phyloP scores from a whole-genome alignment of 2,329 filamentous ascomycete species.

The Epicoccum nigrum region DNA sequence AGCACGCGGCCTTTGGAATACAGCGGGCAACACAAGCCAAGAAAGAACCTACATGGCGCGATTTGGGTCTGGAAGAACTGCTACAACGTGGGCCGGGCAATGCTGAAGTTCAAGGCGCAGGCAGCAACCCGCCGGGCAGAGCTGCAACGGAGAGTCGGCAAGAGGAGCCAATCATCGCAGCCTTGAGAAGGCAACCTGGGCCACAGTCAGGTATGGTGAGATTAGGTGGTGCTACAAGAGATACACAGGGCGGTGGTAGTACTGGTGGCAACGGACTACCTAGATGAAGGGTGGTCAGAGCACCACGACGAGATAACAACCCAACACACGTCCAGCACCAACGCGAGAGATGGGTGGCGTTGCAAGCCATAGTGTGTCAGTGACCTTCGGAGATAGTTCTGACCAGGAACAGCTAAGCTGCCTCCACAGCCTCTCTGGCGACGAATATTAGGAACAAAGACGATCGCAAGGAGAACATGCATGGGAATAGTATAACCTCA shows the following conservation, averaged over 20 bases:
- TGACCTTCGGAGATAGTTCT: too few species aligned
- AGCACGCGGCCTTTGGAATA: slow-evolving; percentile 87
- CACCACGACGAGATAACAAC: not conserved
- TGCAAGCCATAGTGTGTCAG: too few species aligned
- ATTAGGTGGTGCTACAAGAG: slow-evolving; percentile 12
- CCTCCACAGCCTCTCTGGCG: too few species aligned
- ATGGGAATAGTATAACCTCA: too few species aligned
- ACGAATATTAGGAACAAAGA: too few species aligned
- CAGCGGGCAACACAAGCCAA: slow-evolving; percentile 76
- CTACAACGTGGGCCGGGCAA: slow-evolving; percentile 66
- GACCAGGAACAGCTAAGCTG: too few species aligned
- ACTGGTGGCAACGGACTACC: slow-evolving; percentile 44
- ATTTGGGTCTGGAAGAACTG: slow-evolving; percentile 73
- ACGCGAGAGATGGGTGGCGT: not conserved
- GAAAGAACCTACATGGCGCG: slow-evolving; percentile 77
- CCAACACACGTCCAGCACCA: not conserved
- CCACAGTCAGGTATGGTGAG: slow-evolving; percentile 23
- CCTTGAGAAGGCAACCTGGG: slow-evolving; percentile 41
- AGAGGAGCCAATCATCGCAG: slow-evolving; percentile 38
- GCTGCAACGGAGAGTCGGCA: slow-evolving; percentile 13
- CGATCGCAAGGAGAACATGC: too few species aligned
- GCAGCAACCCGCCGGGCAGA: slow-evolving; percentile 16
- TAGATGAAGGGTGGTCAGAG: slow-evolving; percentile 21
- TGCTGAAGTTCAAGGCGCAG: slow-evolving; percentile 10
- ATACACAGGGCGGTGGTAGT: slow-evolving; percentile 21